Base-by-base conservation (phyloP, 352 stramenopile species). In the Thalassiosira mediterranea region DNA sequence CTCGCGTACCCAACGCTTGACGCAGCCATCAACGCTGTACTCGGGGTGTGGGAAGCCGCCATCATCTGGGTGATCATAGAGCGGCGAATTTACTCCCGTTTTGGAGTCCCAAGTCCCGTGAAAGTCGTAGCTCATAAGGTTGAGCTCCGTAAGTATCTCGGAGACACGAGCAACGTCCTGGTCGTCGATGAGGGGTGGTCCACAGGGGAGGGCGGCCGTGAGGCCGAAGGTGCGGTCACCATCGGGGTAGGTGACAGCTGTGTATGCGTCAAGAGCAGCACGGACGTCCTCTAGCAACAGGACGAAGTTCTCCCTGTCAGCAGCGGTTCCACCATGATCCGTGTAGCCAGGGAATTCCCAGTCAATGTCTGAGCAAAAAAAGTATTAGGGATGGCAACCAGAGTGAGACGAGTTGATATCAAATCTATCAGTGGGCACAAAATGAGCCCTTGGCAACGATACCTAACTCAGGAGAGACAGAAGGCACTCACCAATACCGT, bases 121-220 rank as follows among this genome's bases (percentile, higher is more conserved):
- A 25, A 86, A 82, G 63, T 86, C 77, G 57, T 60, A 86, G 0
- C 65, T 71, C 72, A 83, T 86, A 3, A 86, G 58, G 34, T 74
- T 76, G 10, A 86, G 28, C 53, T 82, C 77, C n/a, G 23, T 59
- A n/a, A 84, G 38, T 11, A 81, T 34, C 28, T 57, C 52, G 2
- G 73, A 76, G 17, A 86, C 42, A n/a, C 37, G n/a, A 21, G 37
- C 0, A n/a, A 82, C 31, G 62, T 79, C 65, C 59, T 75, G 61
- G 38, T 54, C 21, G 31, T 72, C 52, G 48, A 86, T 76, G 17
- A 78, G 64, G 15, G 59, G 17, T 11, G 77, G 77, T 32, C 40
- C 29, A 51, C 77, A 86, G 5, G 77, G 77, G 5, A 86, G 32
- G 8, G 72, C 65, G 8, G 72, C 77, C 10, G 77, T 83, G 25